Percentiles rank a stretch among this genome's conserved stretches.
phyloP scores from a whole-genome alignment of 345 rosid genomes.

The Syzygium grande region DNA sequence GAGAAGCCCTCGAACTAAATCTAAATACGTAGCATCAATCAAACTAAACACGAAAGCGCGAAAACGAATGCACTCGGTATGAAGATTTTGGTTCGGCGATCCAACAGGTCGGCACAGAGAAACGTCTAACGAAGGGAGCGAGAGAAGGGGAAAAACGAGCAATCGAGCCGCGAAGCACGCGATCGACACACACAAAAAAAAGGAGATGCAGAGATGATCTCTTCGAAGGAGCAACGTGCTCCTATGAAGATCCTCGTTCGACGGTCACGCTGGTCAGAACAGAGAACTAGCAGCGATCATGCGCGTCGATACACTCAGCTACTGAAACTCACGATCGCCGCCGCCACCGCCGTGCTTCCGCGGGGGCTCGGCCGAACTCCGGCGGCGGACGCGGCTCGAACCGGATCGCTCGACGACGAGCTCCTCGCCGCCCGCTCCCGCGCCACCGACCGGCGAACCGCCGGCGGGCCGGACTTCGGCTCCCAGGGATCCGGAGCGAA shows the following conservation, averaged over 20 bases:
- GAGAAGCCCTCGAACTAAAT: not conserved
- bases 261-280: not conserved
- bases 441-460: not conserved
- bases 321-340: not conserved
- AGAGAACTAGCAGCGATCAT: not conserved
- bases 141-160: not conserved
- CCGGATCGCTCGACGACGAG: not conserved
- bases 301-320: not conserved
- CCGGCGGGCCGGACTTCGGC: not conserved
- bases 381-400: not conserved
- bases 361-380: not conserved
- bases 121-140: not conserved
- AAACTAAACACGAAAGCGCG: not conserved
- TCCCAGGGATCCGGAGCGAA: not conserved
- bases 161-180: not conserved
- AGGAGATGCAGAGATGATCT: rapidly evolving
- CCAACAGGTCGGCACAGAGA: not conserved
- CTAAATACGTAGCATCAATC: not conserved
- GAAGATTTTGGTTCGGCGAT: not conserved
- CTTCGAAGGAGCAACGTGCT: not conserved
- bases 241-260: not conserved
- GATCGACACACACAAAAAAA: rapidly evolving
- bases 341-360: not conserved
- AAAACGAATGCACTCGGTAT: not conserved
- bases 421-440: not conserved